Evolutionary conservation across 2,329 filamentous ascomycete genomes (phyloP).

Genomic region (Clarireedia paspali): DNA sequence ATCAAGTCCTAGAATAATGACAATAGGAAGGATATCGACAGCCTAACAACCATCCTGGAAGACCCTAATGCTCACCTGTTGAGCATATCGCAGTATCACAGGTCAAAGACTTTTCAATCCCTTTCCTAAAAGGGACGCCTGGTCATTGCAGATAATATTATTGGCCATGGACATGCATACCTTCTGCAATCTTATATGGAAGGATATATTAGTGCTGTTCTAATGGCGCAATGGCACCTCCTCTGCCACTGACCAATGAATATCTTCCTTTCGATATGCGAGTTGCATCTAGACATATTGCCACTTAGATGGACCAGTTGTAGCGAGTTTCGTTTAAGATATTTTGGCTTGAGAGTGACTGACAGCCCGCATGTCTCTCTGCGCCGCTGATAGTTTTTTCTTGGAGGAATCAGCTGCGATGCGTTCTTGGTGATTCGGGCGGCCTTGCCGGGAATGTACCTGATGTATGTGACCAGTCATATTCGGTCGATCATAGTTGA

Average conservation of each 20-base stretch:
- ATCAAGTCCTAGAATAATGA: background rate
- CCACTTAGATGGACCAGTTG: background rate
- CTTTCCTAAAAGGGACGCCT: background rate
- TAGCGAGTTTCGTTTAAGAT: background rate
- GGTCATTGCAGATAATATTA: background rate
- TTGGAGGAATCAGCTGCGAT: constrained; percentile 2
- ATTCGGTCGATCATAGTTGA: constrained; percentile 8
- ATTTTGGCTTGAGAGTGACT: background rate
- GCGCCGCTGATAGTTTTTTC: constrained; percentile 6
- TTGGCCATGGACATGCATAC: background rate
- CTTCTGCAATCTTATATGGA: background rate
- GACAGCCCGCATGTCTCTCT: background rate
- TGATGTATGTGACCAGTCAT: constrained; percentile 10
- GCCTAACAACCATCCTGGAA: background rate
- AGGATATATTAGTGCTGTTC: background rate
- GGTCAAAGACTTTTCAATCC: background rate
- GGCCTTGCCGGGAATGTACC: constrained; percentile 3
- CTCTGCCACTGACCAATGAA: background rate
- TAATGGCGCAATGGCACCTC: constrained; percentile 1
- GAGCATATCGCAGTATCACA: constrained; percentile 2
- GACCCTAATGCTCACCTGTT: background rate
- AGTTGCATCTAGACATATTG: constrained; percentile 4
- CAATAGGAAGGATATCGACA: too few species aligned
- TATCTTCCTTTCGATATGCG: constrained; percentile 2
- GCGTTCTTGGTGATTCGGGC: constrained; percentile 6